Evolutionary conservation across 208 protist species (phyloP).

Genomic region (Wallacemonas sp.): DNA sequence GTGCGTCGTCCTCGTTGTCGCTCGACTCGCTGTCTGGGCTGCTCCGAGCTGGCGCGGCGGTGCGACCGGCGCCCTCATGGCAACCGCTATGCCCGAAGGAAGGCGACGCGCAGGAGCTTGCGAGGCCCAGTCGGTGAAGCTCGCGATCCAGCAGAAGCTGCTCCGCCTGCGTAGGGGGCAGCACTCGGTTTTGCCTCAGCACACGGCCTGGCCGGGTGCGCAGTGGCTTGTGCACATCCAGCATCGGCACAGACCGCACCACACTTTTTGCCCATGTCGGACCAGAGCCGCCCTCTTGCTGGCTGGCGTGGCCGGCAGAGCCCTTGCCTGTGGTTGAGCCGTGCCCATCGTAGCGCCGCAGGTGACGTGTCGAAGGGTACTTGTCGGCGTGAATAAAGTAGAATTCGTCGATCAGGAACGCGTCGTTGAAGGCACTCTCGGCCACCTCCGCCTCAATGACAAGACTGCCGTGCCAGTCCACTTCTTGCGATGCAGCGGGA

Average conservation of each 20-base stretch:
- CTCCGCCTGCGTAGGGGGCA: conserved; percentile 36
- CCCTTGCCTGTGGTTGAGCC: background rate
- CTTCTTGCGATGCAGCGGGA: conserved; percentile 26
- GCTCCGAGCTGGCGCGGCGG: too few species aligned
- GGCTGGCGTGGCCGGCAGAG: conserved; percentile 5
- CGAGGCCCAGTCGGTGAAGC: background rate
- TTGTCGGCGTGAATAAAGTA: conserved; percentile 64
- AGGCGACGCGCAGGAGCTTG: background rate
- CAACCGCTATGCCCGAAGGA: background rate
- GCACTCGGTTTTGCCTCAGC: conserved; percentile 45
- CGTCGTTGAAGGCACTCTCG: conserved; percentile 76
- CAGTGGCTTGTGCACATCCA: conserved; percentile 56
- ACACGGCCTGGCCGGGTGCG: conserved; percentile 54
- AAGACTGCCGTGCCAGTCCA: conserved; percentile 77
- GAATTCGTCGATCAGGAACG: conserved; percentile 89
- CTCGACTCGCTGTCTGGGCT: background rate
- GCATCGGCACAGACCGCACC: conserved; percentile 42
- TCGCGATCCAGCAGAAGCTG: conserved; percentile 31
- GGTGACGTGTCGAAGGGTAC: conserved; percentile 53
- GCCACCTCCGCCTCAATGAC: conserved; percentile 74
- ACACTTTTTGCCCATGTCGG: conserved; percentile 30
- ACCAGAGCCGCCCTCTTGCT: background rate
- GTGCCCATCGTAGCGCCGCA: conserved; percentile 7
- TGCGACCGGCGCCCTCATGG: background rate
- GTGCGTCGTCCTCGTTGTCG: background rate